Evolutionary conservation across 2,329 filamentous ascomycete genomes (phyloP).

Genomic region (Gnomoniopsis sp.): DNA sequence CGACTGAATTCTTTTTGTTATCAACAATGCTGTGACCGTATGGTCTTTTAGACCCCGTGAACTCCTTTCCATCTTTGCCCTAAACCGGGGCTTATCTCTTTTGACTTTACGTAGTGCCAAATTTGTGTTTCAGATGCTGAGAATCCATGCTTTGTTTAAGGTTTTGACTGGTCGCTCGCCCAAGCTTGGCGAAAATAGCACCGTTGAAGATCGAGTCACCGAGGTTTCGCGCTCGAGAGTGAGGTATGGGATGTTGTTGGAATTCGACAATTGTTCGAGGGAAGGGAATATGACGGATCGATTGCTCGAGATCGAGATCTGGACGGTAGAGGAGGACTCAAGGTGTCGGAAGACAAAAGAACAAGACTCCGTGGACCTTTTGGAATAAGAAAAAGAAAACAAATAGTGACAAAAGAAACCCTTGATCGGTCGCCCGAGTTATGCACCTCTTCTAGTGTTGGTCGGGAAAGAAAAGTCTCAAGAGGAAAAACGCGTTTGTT

Average conservation of each 20-base stretch:
- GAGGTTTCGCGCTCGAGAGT: background rate
- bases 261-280: background rate
- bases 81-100: background rate
- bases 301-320: slow-evolving; percentile 6
- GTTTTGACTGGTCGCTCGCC: background rate
- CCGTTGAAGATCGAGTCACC: background rate
- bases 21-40: background rate
- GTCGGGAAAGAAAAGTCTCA: slow-evolving; percentile 8
- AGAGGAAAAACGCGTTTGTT: slow-evolving; percentile 4
- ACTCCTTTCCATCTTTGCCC: background rate
- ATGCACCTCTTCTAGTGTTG: slow-evolving; percentile 17
- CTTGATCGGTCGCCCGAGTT: slow-evolving; percentile 18
- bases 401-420: too few relatives aligned
- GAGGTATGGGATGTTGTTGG: background rate
- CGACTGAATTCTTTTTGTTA: background rate
- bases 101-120: background rate
- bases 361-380: slow-evolving; percentile 9
- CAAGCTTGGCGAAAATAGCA: background rate
- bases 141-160: background rate
- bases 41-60: background rate
- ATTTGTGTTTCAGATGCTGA: background rate
- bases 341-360: background rate
- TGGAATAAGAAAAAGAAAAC: background rate
- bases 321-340: background rate
- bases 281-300: background rate